Evolutionary conservation across 2,329 filamentous ascomycete species (phyloP).

Genomic region (Nakataea oryzae): DNA sequence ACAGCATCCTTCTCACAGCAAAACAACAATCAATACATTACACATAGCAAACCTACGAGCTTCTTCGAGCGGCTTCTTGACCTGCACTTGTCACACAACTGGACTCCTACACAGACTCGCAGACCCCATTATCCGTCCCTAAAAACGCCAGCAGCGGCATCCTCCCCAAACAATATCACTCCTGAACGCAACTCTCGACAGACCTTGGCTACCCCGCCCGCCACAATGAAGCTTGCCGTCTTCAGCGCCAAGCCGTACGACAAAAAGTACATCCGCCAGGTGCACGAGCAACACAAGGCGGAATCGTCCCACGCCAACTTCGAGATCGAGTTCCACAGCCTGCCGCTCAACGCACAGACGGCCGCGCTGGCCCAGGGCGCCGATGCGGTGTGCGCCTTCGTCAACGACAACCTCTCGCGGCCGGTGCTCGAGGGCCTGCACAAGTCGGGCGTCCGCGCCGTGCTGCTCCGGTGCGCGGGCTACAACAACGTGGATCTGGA

Average conservation of each 20-base stretch:
- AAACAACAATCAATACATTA: not conserved
- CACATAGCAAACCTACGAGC: no score
- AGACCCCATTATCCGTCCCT: no score
- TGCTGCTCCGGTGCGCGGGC: slow-evolving; percentile 58
- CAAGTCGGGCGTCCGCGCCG: slow-evolving; percentile 38
- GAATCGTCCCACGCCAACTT: slow-evolving; percentile 13
- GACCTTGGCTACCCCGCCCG: slow-evolving; percentile 7
- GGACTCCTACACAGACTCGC: no score
- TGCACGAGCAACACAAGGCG: slow-evolving; percentile 11
- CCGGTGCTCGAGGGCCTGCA: slow-evolving; percentile 40
- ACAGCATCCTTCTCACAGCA: not conserved
- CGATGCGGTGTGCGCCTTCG: slow-evolving; percentile 55
- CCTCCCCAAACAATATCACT: not conserved
- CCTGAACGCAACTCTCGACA: not conserved
- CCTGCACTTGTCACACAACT: no score
- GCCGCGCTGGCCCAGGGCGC: slow-evolving; percentile 39
- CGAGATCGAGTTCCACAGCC: slow-evolving; percentile 47
- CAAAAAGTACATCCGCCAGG: slow-evolving; percentile 38
- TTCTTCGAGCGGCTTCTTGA: no score
- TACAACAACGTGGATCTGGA: slow-evolving; percentile 57
- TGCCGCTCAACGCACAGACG: slow-evolving; percentile 44
- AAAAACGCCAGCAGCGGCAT: no score
- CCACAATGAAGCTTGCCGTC: slow-evolving; percentile 46
- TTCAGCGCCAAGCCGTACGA: slow-evolving; percentile 58
- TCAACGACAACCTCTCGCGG: slow-evolving; percentile 49